phyloP scores from a whole-genome alignment of 2,329 filamentous ascomycete species.

The Botrytis fabae region DNA sequence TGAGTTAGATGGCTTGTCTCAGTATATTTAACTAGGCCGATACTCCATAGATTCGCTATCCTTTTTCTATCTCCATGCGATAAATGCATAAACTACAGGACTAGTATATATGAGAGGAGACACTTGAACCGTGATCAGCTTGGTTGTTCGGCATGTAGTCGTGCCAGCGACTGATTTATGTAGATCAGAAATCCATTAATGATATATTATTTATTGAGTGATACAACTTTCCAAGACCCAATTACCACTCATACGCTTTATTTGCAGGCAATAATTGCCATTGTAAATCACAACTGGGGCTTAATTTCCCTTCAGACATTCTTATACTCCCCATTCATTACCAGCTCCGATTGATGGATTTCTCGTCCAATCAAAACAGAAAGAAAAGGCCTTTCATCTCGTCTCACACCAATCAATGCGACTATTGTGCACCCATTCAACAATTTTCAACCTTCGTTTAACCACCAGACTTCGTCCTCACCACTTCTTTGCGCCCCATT shows the following conservation, averaged over 20 bases:
- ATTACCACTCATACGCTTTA: too few relatives aligned
- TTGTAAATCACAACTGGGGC: neutral
- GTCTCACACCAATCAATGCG: neutral
- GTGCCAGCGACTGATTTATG: neutral
- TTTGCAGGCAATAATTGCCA: neutral
- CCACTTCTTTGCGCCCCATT: neutral
- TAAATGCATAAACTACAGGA: neutral
- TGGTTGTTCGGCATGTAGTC: too few relatives aligned
- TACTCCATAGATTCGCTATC: neutral
- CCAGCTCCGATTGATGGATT: neutral
- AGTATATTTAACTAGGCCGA: too few relatives aligned
- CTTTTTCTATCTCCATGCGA: neutral
- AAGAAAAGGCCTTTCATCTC: neutral
- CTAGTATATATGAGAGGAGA: neutral
- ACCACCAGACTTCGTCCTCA: constrained; percentile 10
- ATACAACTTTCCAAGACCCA: neutral
- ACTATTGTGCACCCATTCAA: too few relatives aligned
- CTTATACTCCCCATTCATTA: neutral
- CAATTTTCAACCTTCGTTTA: neutral
- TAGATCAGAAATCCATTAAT: neutral
- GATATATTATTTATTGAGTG: neutral
- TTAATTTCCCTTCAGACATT: neutral
- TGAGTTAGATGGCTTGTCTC: neutral
- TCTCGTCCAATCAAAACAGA: neutral
- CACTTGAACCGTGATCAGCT: neutral